Conservation (phyloP, 345 rosid species). For the Camelina hispida region DNA sequence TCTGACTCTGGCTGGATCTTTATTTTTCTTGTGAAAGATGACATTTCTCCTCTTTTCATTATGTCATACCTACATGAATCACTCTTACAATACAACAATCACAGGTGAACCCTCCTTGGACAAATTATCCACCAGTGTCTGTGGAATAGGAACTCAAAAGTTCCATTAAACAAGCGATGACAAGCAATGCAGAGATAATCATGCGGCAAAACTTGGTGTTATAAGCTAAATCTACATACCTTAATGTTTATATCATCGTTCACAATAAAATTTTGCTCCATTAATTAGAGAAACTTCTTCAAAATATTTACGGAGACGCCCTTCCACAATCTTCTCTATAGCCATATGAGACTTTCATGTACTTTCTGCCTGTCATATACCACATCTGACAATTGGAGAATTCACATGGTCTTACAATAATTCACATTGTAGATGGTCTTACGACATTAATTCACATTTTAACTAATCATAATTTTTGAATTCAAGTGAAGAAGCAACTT, state of each 20-base stretch:
- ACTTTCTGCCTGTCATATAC: slow-evolving; percentile 77
- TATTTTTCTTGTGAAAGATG: not conserved
- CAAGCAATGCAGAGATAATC: not conserved
- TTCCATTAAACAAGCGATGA: not conserved
- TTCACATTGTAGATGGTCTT: too few species aligned
- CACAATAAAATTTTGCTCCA: slow-evolving; percentile 44
- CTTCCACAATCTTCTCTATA: slow-evolving; percentile 94
- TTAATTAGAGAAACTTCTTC: too few species aligned
- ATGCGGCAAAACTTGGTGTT: not conserved
- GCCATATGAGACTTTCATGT: slow-evolving; percentile 79
- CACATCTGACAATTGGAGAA: not conserved
- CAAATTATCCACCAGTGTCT: slow-evolving; percentile 69
- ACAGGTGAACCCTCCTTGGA: slow-evolving; percentile 84
- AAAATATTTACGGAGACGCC: slow-evolving; percentile 84
- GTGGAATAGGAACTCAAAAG: slow-evolving; percentile 26
- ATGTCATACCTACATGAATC: slow-evolving; percentile 19
- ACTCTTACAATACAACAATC: slow-evolving; percentile 28
- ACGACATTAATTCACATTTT: too few species aligned
- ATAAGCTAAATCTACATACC: slow-evolving; percentile 49
- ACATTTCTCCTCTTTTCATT: slow-evolving; percentile 14
- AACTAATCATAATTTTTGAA: too few species aligned
- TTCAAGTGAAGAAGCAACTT: too few species aligned
- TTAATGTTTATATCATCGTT: slow-evolving; percentile 70
- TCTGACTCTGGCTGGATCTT: not conserved
- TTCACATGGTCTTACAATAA: too few species aligned